These are phyloP conservation scores for Micractinium sp. DNA, from an alignment of 139 green algal species.

Conservation along the genomic window DNA sequence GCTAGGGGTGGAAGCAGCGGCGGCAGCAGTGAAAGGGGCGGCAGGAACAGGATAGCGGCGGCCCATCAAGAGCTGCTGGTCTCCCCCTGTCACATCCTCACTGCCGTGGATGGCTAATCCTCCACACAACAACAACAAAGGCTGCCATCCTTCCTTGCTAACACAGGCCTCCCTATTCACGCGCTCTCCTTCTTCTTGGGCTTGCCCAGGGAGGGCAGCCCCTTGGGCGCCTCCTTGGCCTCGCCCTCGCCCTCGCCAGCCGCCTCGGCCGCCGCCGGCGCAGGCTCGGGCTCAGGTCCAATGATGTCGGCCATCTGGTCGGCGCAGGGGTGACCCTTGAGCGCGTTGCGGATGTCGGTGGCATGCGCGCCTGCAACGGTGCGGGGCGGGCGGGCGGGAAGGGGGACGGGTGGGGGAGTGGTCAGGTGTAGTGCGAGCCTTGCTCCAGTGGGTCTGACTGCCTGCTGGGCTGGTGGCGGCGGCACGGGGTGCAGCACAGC, in stretches of 20 bases:
- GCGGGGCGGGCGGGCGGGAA: background rate
- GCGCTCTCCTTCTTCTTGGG: constrained; percentile 52
- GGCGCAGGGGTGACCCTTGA: constrained; percentile 52
- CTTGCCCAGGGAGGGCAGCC: constrained; percentile 43
- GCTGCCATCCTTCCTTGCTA: no score
- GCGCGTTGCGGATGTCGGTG: constrained; percentile 52
- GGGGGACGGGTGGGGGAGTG: no score
- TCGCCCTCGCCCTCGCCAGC: constrained; percentile 12
- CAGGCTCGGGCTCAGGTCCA: constrained; percentile 37
- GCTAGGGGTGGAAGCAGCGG: background rate
- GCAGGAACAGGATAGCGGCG: background rate
- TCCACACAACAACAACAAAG: no score
- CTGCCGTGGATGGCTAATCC: no score
- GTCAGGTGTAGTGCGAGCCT: no score
- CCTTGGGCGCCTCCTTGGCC: constrained; percentile 43
- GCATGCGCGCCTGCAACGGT: constrained; percentile 34
- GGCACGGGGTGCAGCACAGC: no score
- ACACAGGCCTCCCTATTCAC: background rate
- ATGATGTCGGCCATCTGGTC: constrained; percentile 52
- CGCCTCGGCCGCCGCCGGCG: background rate
- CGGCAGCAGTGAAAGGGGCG: background rate
- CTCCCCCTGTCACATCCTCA: background rate
- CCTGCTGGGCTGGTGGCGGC: no score
- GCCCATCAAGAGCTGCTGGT: background rate
- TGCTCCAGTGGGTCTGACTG: no score